Evolutionary conservation across 352 stramenopile genomes (phyloP), one percentile per base, ranked within the genome.

Genomic region (Albugo laibachii): DNA sequence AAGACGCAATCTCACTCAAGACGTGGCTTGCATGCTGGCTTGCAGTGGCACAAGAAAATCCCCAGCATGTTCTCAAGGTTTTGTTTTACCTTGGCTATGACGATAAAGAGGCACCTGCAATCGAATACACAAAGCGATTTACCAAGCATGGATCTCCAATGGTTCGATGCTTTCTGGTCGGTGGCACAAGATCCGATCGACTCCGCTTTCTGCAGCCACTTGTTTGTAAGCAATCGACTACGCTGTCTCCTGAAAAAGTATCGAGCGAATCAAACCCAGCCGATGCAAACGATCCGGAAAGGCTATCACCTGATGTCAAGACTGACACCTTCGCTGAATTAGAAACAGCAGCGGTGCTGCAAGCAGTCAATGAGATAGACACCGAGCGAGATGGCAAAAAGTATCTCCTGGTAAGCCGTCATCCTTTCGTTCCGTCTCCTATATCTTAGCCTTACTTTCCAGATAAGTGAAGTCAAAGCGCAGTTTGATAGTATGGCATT

Each of bases 11-110:
- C 14, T 73, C 72, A 5, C 55, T 78, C 3, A 54, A 63, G 6
- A 62, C 69, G 2, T 87, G 75, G 75, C 55, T 82, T 14, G 71
- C 71, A 14, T 76, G 69, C 47, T 84, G 74, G 67, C 74, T 64
- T 44, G 79, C 77, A 43, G 59, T 85, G 3, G 72, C 65, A 4
- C 76, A 85, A 43, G 74, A 83, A 47, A 84, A 84, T 48, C 72
- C 77, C 10, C 60, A 69, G 18, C 73, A 81, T 42, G 54, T 81
- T 34, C 62, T 91, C 36, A 72, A 83, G 54, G 76, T 71, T 16
- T 52, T 91, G 5, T 91, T 83, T 53, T 87, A 82, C 49, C 48
- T 91, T 38, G 77, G 77, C n/a, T 86, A 80, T 50, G 74, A 85
- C 51, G 67, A 83, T 54, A 83, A 84, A 43, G 44, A 72, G 31